Percentiles rank a stretch among this genome's conserved stretches.
phyloP scores from a whole-genome alignment of 192 early-diverging fungal genomes.

The Linnemannia hyalina region DNA sequence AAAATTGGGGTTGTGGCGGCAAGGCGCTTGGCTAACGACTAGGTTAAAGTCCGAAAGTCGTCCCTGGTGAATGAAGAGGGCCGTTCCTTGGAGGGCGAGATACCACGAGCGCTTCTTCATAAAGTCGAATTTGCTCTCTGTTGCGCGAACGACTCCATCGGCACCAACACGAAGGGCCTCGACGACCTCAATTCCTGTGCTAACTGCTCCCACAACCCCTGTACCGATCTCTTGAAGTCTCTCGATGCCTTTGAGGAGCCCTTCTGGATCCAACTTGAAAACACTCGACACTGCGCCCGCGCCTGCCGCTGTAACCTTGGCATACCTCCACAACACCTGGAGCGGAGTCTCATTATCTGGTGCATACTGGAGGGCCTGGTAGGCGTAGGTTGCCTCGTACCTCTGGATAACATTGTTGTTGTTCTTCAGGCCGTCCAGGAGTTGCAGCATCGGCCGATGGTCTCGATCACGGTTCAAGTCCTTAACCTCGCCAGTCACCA shows the following conservation, averaged over 20 bases:
- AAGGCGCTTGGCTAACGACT: neutral
- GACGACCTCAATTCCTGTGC: neutral
- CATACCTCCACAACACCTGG: neutral
- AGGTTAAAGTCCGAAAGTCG: neutral
- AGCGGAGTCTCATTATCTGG: neutral
- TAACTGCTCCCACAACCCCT: too few relatives aligned
- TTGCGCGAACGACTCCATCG: neutral
- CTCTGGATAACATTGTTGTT: neutral
- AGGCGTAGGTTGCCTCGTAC: neutral
- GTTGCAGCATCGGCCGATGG: neutral
- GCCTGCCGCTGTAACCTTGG: neutral
- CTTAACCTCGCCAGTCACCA: neutral
- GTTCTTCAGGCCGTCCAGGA: neutral
- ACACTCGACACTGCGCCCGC: neutral
- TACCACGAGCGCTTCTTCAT: neutral
- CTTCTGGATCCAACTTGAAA: neutral
- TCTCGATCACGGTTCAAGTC: neutral
- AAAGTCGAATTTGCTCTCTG: neutral
- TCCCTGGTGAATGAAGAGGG: neutral
- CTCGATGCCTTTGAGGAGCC: too few relatives aligned
- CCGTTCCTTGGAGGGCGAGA: neutral
- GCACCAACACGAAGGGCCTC: neutral
- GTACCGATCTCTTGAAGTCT: too few relatives aligned
- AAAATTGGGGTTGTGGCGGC: neutral
- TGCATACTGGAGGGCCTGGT: neutral